Evolutionary conservation across 352 stramenopile species (phyloP).

Genomic region (Stramenopiles sp.): DNA sequence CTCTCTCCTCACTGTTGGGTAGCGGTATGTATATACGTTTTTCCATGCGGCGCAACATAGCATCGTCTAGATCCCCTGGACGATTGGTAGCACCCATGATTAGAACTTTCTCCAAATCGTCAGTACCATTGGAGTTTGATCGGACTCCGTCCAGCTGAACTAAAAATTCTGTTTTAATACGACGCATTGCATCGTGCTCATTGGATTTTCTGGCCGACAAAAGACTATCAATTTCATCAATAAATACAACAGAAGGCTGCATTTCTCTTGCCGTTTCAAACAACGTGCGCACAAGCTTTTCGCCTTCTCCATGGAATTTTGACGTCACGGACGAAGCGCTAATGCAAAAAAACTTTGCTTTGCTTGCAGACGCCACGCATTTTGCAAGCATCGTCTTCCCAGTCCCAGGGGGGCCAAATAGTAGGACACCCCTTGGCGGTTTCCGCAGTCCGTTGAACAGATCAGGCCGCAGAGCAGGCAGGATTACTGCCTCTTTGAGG

Average conservation of each 20-base stretch:
- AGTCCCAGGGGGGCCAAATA: constrained; percentile 8
- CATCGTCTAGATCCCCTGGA: constrained; percentile 92
- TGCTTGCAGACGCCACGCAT: background rate
- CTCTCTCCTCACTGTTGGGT: constrained; percentile 54
- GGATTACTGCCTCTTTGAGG: constrained; percentile 51
- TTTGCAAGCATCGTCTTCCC: constrained; percentile 11
- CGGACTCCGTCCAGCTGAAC: constrained; percentile 87
- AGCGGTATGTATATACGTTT: constrained; percentile 93
- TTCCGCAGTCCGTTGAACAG: constrained; percentile 35
- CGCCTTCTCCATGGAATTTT: constrained; percentile 61
- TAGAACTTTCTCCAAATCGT: constrained; percentile 63
- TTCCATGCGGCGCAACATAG: constrained; percentile 80
- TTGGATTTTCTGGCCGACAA: constrained; percentile 83
- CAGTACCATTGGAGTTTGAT: too few species aligned
- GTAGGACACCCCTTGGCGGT: constrained; percentile 1
- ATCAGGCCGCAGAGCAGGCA: constrained; percentile 50
- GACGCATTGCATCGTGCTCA: constrained; percentile 86
- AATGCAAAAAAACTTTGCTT: constrained; percentile 11
- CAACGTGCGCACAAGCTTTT: constrained; percentile 88
- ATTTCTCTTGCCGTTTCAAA: constrained; percentile 67
- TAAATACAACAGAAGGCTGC: constrained; percentile 91
- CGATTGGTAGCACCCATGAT: constrained; percentile 78
- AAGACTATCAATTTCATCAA: constrained; percentile 98
- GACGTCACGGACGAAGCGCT: constrained; percentile 5
- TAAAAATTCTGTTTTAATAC: constrained; percentile 97